A percentile compares a stretch with the other conserved stretches of the same genome.
These are phyloP conservation scores for Pythium biforme DNA, from an alignment of 352 stramenopile species.

Conservation along the genomic window DNA sequence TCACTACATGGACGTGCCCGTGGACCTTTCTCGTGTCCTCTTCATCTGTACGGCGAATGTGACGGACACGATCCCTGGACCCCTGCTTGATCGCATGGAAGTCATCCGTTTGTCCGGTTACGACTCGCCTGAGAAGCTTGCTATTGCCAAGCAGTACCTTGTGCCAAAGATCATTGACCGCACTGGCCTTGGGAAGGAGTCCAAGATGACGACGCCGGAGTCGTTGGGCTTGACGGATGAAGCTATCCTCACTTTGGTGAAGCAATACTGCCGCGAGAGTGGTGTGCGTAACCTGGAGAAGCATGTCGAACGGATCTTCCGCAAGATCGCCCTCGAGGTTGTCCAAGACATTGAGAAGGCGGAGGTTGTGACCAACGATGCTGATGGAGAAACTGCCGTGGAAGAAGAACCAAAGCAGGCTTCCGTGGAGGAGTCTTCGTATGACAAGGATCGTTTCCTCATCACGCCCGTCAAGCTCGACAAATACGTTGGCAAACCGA, in stretches of 20 bases:
- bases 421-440: conserved; percentile 4
- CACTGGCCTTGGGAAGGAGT: conserved; percentile 76
- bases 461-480: conserved; percentile 94
- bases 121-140: conserved; percentile 96
- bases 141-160: conserved; percentile 97
- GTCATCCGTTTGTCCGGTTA: conserved; percentile 96
- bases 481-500: conserved; percentile 98
- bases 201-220: conserved; percentile 60
- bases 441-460: conserved; percentile 66
- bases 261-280: conserved; percentile 96
- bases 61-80: conserved; percentile 95
- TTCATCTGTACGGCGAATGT: conserved; percentile 99
- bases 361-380: conserved; percentile 36
- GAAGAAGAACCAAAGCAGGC: conserved; percentile 17
- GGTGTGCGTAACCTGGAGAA: conserved; percentile 98
- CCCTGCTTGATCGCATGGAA: conserved; percentile 99
- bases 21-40: conserved; percentile 96
- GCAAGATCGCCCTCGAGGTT: conserved; percentile 96
- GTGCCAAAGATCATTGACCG: conserved; percentile 96
- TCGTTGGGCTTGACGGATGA: conserved; percentile 91
- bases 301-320: conserved; percentile 98
- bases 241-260: conserved; percentile 88
- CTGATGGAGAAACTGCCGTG: conserved; percentile 23
- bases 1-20: conserved; percentile 98
- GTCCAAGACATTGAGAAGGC: conserved; percentile 84